A percentile compares a stretch with the other conserved stretches of the same genome.
phyloP scores from a whole-genome alignment of 805 yeast species.

The Ogataea ganodermae region DNA sequence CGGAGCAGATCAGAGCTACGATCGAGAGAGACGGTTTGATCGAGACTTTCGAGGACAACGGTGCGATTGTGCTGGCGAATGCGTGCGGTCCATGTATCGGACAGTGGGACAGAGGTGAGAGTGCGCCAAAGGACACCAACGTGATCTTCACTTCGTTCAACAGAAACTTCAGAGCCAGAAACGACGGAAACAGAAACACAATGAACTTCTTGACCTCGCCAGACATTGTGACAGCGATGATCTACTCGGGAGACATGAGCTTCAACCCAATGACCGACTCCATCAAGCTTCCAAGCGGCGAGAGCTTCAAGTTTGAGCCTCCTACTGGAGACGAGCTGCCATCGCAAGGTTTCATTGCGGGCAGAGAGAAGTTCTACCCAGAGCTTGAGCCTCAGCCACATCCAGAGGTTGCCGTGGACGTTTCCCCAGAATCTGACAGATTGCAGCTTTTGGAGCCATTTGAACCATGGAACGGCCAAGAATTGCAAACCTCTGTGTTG shows the following conservation, averaged over 20 bases:
- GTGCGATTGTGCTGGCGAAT: conserved; percentile 93
- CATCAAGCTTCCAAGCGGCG: conserved; percentile 84
- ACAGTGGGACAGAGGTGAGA: conserved; percentile 93
- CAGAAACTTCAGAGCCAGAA: conserved; percentile 97
- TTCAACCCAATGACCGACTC: conserved; percentile 95
- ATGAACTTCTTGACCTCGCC: conserved; percentile 98
- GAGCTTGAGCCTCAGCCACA: conserved; percentile 56
- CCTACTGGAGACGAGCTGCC: conserved; percentile 94
- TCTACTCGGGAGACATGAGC: conserved; percentile 93
- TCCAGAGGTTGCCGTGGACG: conserved; percentile 51
- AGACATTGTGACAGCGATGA: conserved; percentile 93
- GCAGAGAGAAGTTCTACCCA: conserved; percentile 62
- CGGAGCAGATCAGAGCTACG: conserved; percentile 98
- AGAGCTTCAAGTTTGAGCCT: conserved; percentile 83
- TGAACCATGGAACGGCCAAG: conserved; percentile 82
- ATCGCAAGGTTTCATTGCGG: conserved; percentile 83
- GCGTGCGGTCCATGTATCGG: conserved; percentile 99
- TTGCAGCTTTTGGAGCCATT: conserved; percentile 90
- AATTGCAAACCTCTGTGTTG: conserved; percentile 71
- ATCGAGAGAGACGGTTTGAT: conserved; percentile 95
- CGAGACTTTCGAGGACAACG: conserved; percentile 83
- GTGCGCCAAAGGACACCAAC: conserved; percentile 90
- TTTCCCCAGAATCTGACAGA: conserved; percentile 88
- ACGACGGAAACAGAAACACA: conserved; percentile 96
- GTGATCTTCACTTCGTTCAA: conserved; percentile 96